phyloP scores from a whole-genome alignment of 768 basidiomycete species.

The Mycena alexandri region DNA sequence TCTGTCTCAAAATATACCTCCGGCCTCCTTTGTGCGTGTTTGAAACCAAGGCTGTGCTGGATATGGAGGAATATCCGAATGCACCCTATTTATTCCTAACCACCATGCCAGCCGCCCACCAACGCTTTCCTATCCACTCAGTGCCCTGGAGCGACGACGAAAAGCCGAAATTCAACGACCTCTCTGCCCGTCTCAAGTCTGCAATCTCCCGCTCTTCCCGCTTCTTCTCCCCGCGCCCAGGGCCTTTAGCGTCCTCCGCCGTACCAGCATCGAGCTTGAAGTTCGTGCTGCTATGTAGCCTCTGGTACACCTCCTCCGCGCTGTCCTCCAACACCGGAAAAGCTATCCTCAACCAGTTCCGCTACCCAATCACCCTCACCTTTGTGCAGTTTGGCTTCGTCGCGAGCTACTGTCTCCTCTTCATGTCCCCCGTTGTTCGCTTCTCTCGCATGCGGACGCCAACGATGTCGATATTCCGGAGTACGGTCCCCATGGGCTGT shows the following conservation, averaged over 20 bases:
- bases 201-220: slow-evolving; percentile 34
- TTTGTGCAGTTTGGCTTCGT: slow-evolving; percentile 98
- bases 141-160: slow-evolving; percentile 38
- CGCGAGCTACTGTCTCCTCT: slow-evolving; percentile 84
- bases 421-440: slow-evolving; percentile 81
- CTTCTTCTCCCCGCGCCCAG: slow-evolving; percentile 33
- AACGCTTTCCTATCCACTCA: slow-evolving; percentile 39
- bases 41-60: slow-evolving; percentile 11
- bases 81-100: slow-evolving; percentile 32
- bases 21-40: neutral
- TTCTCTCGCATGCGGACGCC: slow-evolving; percentile 80
- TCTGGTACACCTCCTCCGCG: slow-evolving; percentile 96
- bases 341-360: slow-evolving; percentile 91
- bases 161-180: slow-evolving; percentile 31
- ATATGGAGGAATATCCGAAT: no score
- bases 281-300: slow-evolving; percentile 85
- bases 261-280: slow-evolving; percentile 47
- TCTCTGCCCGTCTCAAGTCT: slow-evolving; percentile 31
- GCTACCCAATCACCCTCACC: slow-evolving; percentile 96
- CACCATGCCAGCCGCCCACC: slow-evolving; percentile 30
- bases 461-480: slow-evolving; percentile 76
- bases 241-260: slow-evolving; percentile 41
- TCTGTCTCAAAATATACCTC: no score
- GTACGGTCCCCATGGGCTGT: slow-evolving; percentile 93
- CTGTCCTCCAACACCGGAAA: slow-evolving; percentile 98